phyloP scores from a whole-genome alignment of 2,329 filamentous ascomycete species.

The Fusarium algeriense region DNA sequence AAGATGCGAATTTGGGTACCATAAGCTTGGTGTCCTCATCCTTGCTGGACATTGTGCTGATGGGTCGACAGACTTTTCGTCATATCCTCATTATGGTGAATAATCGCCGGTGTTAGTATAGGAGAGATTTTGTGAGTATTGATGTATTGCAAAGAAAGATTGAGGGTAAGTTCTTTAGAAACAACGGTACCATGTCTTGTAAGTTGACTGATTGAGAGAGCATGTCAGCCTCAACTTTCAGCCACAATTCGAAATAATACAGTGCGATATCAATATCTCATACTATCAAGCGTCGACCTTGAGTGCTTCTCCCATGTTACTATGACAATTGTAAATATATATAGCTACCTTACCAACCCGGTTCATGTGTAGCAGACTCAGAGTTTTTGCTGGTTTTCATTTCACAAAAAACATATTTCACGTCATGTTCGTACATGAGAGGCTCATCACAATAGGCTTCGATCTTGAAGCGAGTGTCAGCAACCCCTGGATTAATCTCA shows the following conservation, averaged over 20 bases:
- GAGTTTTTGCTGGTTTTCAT: background rate
- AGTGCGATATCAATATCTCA: background rate
- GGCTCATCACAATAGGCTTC: background rate
- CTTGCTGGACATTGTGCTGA: conserved; percentile 47
- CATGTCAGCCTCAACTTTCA: conserved; percentile 11
- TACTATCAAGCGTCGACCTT: background rate
- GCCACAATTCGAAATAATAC: conserved; percentile 17
- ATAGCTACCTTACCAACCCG: background rate
- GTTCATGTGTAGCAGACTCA: too few species aligned
- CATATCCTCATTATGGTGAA: conserved; percentile 15
- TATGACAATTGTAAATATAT: too few species aligned
- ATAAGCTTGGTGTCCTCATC: conserved; percentile 41
- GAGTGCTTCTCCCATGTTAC: background rate
- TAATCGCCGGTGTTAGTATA: background rate
- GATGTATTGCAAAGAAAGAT: background rate
- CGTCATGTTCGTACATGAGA: background rate
- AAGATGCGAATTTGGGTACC: conserved; percentile 80
- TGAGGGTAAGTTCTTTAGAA: background rate
- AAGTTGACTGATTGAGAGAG: conserved; percentile 11
- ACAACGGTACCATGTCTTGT: conserved; percentile 7
- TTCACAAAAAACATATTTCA: background rate
- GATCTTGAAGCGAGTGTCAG: background rate
- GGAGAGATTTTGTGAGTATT: background rate
- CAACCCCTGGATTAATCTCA: background rate
- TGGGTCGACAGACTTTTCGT: conserved; percentile 11